Evolutionary conservation across 495 filamentous ascomycete species (phyloP), one percentile per base, ranked within the genome.

Genomic region (Penicillium canescens): DNA sequence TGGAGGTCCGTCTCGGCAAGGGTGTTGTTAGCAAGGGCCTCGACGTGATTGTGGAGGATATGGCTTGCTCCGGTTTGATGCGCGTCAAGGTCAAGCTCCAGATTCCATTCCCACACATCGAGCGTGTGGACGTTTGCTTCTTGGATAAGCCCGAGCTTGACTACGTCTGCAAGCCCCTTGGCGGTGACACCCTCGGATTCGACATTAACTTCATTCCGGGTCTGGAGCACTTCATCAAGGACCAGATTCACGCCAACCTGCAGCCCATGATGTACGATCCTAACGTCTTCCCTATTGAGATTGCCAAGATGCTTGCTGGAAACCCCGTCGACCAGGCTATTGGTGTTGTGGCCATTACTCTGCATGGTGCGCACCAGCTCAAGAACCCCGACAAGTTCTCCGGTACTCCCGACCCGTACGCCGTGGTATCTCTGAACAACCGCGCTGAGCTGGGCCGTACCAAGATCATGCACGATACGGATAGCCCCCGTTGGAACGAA

Each of bases 201-300:
- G 94, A 99, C 67, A 96, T 99, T 76, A 96, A 96, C 72, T 96
- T 98, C 75, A 92, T 99, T 55, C 94, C 95, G 23, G 92, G 93
- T 46, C 77, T 99, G 20, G 90, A 96, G 70, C 80, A 65, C 54
- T 98, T 98, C 73, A 98, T 99, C 62, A 86, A 89, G 72, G 95
- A 98, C 49, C 90, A 94, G 71, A 93, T 99, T 52, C 95, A 99
- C 71, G 84, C 81, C 56, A 96, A 91, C 59, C 75, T 98, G 34
- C 84, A 84, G 2, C 94, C 94, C 10, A 98, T 99, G 86, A 93
- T 98, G 87, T 98, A 98, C 61, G 87, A 84, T 42, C 94, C 94
- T 7, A 96, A 98, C 62, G 92, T 96, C 28, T 99, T 98, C 81
- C 96, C 94, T 16, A 90, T 99, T 57, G 95, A 99, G 63, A 89